These are phyloP conservation scores for Penicillium sp. DNA, from an alignment of 2,329 filamentous ascomycete species.

Conservation along the genomic window DNA sequence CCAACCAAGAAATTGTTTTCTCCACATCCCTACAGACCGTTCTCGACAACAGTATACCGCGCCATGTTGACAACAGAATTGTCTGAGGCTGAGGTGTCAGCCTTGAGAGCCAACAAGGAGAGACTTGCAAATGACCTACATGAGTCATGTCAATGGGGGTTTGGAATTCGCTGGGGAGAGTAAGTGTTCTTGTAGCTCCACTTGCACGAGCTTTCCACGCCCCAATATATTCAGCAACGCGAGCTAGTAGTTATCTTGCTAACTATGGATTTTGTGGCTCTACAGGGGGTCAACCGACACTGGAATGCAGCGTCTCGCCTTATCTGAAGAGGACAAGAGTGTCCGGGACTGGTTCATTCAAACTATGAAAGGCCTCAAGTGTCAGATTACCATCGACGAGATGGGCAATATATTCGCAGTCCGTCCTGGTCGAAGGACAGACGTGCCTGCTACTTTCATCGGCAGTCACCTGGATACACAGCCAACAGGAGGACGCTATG, in stretches of 20 bases:
- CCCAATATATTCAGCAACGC: not conserved
- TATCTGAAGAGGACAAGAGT: conserved; percentile 70
- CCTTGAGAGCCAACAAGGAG: conserved; percentile 58
- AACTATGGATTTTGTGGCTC: not conserved
- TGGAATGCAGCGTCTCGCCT: conserved; percentile 73
- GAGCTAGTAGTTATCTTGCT: not conserved
- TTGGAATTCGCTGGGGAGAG: conserved; percentile 67
- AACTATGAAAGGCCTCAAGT: conserved; percentile 64
- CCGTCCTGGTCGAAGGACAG: conserved; percentile 59
- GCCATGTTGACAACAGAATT: conserved; percentile 45
- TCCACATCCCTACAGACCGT: not conserved
- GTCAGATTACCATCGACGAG: conserved; percentile 66
- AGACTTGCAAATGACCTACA: conserved; percentile 66
- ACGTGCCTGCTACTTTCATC: conserved; percentile 65
- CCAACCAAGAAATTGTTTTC: not conserved
- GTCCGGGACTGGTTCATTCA: conserved; percentile 75
- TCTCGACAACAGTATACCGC: conserved; percentile 16
- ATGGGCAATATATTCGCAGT: conserved; percentile 84
- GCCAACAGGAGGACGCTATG: conserved; percentile 48
- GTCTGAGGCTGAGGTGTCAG: conserved; percentile 52
- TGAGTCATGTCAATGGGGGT: conserved; percentile 66
- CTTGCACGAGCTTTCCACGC: not conserved
- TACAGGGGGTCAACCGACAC: conserved; percentile 57
- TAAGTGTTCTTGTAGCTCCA: conserved; percentile 41
- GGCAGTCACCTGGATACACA: conserved; percentile 71